Evolutionary conservation across 2,329 filamentous ascomycete species (phyloP).

Genomic region (Helotiales sp.): DNA sequence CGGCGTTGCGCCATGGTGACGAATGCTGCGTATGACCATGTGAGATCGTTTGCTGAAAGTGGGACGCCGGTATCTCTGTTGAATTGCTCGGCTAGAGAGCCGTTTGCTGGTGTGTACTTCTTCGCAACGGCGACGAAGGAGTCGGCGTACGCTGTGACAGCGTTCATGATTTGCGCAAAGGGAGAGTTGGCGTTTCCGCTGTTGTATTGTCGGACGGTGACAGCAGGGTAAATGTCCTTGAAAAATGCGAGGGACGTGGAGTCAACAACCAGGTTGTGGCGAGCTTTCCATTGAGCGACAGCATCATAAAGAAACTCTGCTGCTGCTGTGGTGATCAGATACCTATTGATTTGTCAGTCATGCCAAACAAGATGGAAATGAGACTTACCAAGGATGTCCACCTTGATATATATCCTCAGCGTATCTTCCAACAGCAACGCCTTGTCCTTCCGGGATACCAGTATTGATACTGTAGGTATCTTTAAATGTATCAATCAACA

Average conservation of each 20-base stretch:
- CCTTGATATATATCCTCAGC: conserved; percentile 72
- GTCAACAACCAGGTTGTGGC: conserved; percentile 63
- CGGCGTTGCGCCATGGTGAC: conserved; percentile 60
- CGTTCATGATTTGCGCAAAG: conserved; percentile 45
- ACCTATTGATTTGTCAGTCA: conserved; percentile 35
- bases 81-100: conserved; percentile 67
- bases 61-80: conserved; percentile 52
- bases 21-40: conserved; percentile 73
- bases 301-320: conserved; percentile 81
- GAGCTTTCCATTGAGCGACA: conserved; percentile 66
- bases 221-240: conserved; percentile 58
- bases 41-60: conserved; percentile 65
- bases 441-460: conserved; percentile 58
- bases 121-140: conserved; percentile 50
- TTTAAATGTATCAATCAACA: conserved; percentile 72
- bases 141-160: conserved; percentile 64
- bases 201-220: conserved; percentile 62
- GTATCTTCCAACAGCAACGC: conserved; percentile 67
- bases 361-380: background rate
- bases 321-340: conserved; percentile 71
- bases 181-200: conserved; percentile 59
- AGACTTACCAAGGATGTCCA: conserved; percentile 70
- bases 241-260: conserved; percentile 70
- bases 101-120: conserved; percentile 54
- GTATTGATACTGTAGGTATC: conserved; percentile 64